These are phyloP conservation scores for Cicer cuneatum DNA, from an alignment of 306 rosid genomes.

Conservation along the genomic window DNA sequence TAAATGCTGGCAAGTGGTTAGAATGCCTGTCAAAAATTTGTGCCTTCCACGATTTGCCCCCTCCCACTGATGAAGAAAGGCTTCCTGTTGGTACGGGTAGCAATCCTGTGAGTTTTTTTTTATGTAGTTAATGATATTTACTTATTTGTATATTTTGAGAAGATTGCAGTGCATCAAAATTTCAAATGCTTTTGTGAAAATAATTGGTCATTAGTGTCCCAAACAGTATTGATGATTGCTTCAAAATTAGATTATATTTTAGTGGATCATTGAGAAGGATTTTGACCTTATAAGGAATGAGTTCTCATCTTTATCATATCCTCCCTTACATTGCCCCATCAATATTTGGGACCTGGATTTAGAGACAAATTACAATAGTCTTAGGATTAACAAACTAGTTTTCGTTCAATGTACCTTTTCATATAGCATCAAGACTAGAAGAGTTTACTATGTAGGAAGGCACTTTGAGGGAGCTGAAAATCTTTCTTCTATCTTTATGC, in stretches of 20 bases:
- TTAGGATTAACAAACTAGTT: conserved; percentile 30
- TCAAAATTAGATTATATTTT: conserved; percentile 30
- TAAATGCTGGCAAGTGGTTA: conserved; percentile 79
- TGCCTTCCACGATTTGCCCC: conserved; percentile 71
- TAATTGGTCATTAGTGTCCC: conserved; percentile 13
- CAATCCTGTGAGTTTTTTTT: conserved; percentile 85
- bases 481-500: background rate
- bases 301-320: conserved; percentile 15
- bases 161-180: conserved; percentile 22
- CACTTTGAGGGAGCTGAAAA: conserved; percentile 21
- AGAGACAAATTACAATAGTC: conserved; percentile 1
- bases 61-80: conserved; percentile 81
- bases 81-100: conserved; percentile 98
- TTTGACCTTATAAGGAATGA: conserved; percentile 27
- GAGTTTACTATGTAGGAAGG: background rate
- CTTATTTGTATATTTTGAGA: conserved; percentile 26
- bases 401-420: conserved; percentile 8
- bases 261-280: conserved; percentile 4
- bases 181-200: conserved; percentile 31
- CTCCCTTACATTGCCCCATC: conserved; percentile 16
- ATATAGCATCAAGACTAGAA: background rate
- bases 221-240: conserved; percentile 39
- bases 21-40: conserved; percentile 72
- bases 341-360: conserved; percentile 30
- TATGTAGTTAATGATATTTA: conserved; percentile 36